Conservation (phyloP, 225 moss, liverwort and hornwort genomes). For the Pseudisothecium myosuroides region DNA sequence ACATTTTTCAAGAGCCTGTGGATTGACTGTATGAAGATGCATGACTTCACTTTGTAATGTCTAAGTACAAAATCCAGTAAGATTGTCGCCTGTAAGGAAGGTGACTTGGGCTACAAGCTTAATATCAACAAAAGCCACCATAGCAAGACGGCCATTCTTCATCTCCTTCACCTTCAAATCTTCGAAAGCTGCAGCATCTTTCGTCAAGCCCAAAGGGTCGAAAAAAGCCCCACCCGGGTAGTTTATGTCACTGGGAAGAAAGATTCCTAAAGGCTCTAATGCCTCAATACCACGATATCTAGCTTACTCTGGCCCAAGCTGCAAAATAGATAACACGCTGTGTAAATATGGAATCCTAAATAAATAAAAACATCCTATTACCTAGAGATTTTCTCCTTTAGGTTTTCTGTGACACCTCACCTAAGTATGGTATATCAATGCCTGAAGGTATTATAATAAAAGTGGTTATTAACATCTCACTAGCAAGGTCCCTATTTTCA, state of each 20-base stretch:
- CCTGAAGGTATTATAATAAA: background rate
- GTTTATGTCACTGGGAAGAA: constrained; percentile 78
- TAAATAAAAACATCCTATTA: background rate
- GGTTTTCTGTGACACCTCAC: background rate
- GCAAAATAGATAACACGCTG: background rate
- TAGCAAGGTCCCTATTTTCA: background rate
- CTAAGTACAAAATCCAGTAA: too few species aligned
- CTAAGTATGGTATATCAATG: background rate
- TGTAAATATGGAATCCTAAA: background rate
- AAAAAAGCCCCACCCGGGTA: constrained; percentile 83
- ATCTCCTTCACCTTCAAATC: constrained; percentile 95
- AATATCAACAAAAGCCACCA: too few species aligned
- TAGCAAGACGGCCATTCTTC: constrained; percentile 92
- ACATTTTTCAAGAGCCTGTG: too few species aligned
- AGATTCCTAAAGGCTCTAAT: constrained; percentile 83
- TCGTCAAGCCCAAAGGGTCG: constrained; percentile 75
- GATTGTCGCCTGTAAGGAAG: too few species aligned
- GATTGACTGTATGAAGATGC: too few species aligned
- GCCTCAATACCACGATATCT: constrained; percentile 89
- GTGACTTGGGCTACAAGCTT: too few species aligned
- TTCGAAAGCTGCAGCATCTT: constrained; percentile 56
- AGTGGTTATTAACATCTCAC: background rate
- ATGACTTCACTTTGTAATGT: too few species aligned
- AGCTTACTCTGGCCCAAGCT: constrained; percentile 93
- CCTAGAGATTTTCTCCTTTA: background rate